Base-by-base conservation (phyloP, 192 early-diverging fungal species). In the Coemansia sp. region DNA sequence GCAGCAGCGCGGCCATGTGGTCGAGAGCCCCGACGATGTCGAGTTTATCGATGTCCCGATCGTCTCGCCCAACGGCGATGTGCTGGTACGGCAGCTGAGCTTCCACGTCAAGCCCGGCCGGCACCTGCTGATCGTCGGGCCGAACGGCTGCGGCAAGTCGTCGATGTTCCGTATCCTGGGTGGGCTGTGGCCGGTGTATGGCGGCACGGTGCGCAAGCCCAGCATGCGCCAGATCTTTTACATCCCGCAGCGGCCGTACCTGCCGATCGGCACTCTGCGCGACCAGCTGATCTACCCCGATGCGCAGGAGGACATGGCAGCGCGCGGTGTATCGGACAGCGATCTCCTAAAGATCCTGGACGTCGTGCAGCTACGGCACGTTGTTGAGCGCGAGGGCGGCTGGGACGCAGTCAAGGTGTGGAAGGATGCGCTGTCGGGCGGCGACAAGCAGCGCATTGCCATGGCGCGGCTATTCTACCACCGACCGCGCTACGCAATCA, bases 391-490 rank as follows among this genome's bases (percentile, higher is more conserved):
- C 49, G 91, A 97, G 72, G 92, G 91, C 48, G 93, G 94, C 19
- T 92, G 87, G 85, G 84, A 94, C 59, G 74, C 83, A 38, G 91
- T 87, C 57, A 87, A 87, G 43, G 81, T 86, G 46, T 95, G 93
- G 93, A 85, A 85, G 46, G 86, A 92, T 61, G 92, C 90, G 17
- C 78, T 99, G n/a, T 88, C 93, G 13, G 97, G 94, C 49, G 97
- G 97, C 47, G 95, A 99, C 67, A 93, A 93, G 67, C 90, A 93
- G 77, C 83, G 89, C 41, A 89, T 98, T 59, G 91, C 90, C 14
- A 93, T 97, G 93, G 95, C 95, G 14, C 74, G 97, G 27, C 78
- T 99, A 48, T 98, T 95, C 70, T 99, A 97, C 80, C 97, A 99
- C 72, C 78, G 79, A 24, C 97, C 97, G 14, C 83, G 82, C 53